phyloP scores from a whole-genome alignment of 2,329 filamentous ascomycete species.

The Exophiala lecanii-corni region DNA sequence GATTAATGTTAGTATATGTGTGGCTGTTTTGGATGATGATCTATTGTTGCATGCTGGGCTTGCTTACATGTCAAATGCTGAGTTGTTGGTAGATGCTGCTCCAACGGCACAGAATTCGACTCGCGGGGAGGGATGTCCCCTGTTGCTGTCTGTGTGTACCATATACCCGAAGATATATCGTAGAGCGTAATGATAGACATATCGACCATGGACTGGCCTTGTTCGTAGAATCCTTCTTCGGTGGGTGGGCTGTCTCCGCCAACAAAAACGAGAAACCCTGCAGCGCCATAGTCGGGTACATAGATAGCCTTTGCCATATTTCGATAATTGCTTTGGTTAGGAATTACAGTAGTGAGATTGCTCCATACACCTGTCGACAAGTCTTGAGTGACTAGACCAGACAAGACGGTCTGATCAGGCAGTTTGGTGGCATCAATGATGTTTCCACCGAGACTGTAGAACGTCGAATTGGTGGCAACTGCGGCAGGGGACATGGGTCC shows the following conservation, averaged over 20 bases:
- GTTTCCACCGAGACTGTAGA: constrained; percentile 16
- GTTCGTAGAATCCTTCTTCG: constrained; percentile 12
- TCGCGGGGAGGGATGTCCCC: constrained; percentile 20
- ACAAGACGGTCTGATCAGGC: constrained; percentile 14
- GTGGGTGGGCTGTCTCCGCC: constrained; percentile 16
- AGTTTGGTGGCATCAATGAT: constrained; percentile 1
- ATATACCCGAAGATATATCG: constrained; percentile 14
- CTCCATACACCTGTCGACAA: constrained; percentile 10
- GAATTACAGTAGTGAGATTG: constrained; percentile 14
- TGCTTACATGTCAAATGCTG: constrained; percentile 61
- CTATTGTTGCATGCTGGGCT: too few species aligned
- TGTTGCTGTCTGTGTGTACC: constrained; percentile 21
- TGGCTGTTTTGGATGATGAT: too few species aligned
- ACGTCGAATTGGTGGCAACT: constrained; percentile 11
- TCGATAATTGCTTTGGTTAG: constrained; percentile 10
- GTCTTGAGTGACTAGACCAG: constrained; percentile 16
- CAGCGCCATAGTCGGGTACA: constrained; percentile 10
- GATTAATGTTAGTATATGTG: not conserved
- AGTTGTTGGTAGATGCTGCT: constrained; percentile 55
- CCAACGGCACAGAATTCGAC: constrained; percentile 44
- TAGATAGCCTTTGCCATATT: constrained; percentile 10
- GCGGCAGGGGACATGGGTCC: constrained; percentile 12
- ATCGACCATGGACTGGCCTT: constrained; percentile 7
- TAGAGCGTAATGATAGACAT: constrained; percentile 22
- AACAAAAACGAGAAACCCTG: constrained; percentile 17